Evolutionary conservation across 768 basidiomycete genomes (phyloP).

Genomic region (Mycena pura): DNA sequence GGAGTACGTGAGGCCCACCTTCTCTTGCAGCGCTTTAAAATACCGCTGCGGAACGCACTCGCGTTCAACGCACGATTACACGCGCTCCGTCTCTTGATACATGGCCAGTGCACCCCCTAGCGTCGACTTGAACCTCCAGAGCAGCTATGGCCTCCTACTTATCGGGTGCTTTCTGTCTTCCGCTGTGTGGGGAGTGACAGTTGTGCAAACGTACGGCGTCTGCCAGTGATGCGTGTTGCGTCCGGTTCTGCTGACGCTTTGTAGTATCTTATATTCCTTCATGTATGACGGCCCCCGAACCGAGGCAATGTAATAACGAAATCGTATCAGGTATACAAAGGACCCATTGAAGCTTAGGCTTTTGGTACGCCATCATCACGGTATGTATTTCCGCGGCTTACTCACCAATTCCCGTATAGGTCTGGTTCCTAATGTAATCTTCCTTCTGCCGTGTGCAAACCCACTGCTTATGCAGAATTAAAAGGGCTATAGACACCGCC

Average conservation of each 20-base stretch:
- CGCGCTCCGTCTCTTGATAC: background rate
- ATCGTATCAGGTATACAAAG: slow-evolving; percentile 2
- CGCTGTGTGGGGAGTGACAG: slow-evolving; percentile 9
- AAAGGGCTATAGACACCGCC: slow-evolving; percentile 2
- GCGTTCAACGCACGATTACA: background rate
- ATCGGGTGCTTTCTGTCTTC: slow-evolving; percentile 16
- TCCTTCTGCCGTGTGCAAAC: background rate
- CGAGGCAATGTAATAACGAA: background rate
- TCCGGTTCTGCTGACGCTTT: background rate
- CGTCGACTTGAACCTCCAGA: slow-evolving; percentile 14
- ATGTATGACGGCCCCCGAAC: background rate
- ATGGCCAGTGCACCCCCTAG: background rate
- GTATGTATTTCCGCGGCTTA: background rate
- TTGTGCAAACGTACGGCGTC: slow-evolving; percentile 7
- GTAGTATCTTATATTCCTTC: slow-evolving; percentile 10
- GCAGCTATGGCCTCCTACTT: slow-evolving; percentile 10
- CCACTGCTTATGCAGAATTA: background rate
- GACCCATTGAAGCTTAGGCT: slow-evolving; percentile 9
- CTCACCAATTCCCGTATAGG: background rate
- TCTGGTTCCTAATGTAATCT: slow-evolving; percentile 7
- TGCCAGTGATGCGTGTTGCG: background rate
- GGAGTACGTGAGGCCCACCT: too few relatives aligned
- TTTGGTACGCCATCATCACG: background rate
- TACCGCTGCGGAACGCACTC: too few relatives aligned
- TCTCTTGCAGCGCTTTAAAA: too few relatives aligned